These are phyloP conservation scores for Blastobotrys terrestris DNA, from an alignment of 805 yeast genomes.

Conservation along the genomic window DNA sequence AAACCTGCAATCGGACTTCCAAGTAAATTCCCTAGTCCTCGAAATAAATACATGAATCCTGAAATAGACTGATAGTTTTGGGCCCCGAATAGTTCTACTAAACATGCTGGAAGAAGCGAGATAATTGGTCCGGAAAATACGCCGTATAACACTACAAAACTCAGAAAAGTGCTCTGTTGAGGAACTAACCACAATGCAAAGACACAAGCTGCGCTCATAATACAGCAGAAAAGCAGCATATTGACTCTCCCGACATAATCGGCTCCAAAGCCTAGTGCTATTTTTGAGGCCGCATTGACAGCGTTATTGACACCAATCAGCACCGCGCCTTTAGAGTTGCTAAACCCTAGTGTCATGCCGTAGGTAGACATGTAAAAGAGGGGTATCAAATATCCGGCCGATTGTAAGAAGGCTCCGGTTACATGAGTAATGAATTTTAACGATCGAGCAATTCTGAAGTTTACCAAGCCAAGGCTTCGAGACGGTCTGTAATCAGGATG, in stretches of 20 bases:
- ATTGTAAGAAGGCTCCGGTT: conserved; percentile 13
- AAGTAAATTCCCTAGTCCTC: conserved; percentile 19
- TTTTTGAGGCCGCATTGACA: conserved; percentile 30
- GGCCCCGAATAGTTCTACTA: conserved; percentile 19
- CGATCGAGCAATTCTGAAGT: conserved; percentile 8
- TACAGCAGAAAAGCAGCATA: conserved; percentile 42
- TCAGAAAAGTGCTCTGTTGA: conserved; percentile 5
- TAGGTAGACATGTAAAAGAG: conserved; percentile 19
- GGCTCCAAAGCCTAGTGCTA: conserved; percentile 47
- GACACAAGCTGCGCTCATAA: conserved; percentile 40
- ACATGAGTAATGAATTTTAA: conserved; percentile 15
- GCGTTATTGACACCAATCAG: conserved; percentile 20
- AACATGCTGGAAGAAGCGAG: conserved; percentile 17
- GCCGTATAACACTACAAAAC: conserved; percentile 18
- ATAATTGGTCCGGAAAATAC: conserved; percentile 19
- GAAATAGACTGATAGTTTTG: conserved; percentile 16
- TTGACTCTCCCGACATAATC: conserved; percentile 52
- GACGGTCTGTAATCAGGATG: conserved; percentile 1
- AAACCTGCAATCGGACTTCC: conserved; percentile 22
- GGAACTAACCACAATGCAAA: conserved; percentile 35
- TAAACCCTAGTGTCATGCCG: conserved; percentile 15
- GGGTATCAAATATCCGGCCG: conserved; percentile 19
- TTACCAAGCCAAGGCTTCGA: conserved; percentile 1
- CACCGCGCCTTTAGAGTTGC: conserved; percentile 16
- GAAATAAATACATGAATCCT: conserved; percentile 17